Evolutionary conservation across 1,284 basidiomycete species (phyloP), one percentile per base, ranked within the genome.

Genomic region (Microbotryum intermedium): DNA sequence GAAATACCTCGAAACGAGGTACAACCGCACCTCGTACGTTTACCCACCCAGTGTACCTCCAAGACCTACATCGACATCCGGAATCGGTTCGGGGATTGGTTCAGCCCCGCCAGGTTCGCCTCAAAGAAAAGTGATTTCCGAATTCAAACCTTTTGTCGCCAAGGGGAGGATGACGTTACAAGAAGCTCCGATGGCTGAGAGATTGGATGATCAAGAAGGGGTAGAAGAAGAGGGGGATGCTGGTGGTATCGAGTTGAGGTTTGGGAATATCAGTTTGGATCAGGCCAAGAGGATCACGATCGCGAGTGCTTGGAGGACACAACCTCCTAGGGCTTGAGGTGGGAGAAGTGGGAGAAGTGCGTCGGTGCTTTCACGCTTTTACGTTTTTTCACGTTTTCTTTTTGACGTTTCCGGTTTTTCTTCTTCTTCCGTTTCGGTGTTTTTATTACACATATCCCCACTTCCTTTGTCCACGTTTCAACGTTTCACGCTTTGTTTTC

Each of bases 81-180:
- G 73, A 10, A 74, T 81, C 5, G 73, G 76, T 21, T 62, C 77
- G 8, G 84, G 82, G 39, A 60, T n/a, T n/a, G n/a, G 63, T 16
- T 63, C 72, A 20, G 62, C 69, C 0, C 55, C 70, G 6, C 61
- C 69, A 8, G 58, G 70, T 2, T 71, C 71, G 2, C 86, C 89
- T 1, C 83, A 87, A 11, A 85, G 91, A 67, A 88, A 86, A 70
- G 87, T 94, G 21, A 84, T 93, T 21, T 83, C 83, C 26, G 87
- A 90, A 70, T 95, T 95, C 76, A 88, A 89, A 52, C 80, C 90
- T 0, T 95, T 95, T 72, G 87, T 88, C n/a, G 86, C 86, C 9
- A 80, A 84, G 2, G 80, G 83, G 60, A 81, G 80, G 20, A 80
- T 69, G 47, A 64, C 59, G 23, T 54, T 70, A 25, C 64, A 58